Evolutionary conservation across 2,329 filamentous ascomycete species (phyloP), one percentile per base, ranked within the genome.

Genomic region (Cordyceps fumosorosea): DNA sequence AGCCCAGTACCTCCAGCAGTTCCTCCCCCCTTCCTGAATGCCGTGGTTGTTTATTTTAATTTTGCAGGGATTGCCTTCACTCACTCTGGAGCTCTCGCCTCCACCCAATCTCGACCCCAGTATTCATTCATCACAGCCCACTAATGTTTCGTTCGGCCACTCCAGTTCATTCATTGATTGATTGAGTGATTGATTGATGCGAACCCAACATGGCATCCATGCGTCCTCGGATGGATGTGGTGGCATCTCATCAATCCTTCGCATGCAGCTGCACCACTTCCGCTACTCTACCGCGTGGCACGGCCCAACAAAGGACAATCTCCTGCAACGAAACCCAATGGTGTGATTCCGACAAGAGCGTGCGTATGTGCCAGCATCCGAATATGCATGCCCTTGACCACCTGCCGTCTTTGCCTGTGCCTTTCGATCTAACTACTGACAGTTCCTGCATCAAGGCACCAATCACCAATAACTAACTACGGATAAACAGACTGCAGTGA

Each of bases 51-150:
- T 32, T 44, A 44, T 52, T 52, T 59, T 40, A 59, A 48, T 52
- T 52, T 22, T 52, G 34, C 56, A 52, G 56, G 56, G 56, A 51
- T 59, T 26, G 44, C n/a, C 22, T n/a, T n/a, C n/a, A n/a, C n/a
- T 59, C 16, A 14, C 34, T 32, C 45, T 14, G 29, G 10, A 42
- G 24, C 22, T 14, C 7, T 26, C 24, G 24, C 24, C 48, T 51
- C 48, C 24, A 26, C 24, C 16, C 6, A 51, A 37, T 37, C 22
- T 10, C 24, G 24, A 26, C 47, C 47, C 47, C 24, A 22, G 16
- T 22, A 0, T 22, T 24, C 24, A 29, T 18, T 51, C 14, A 22
- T 50, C 7, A 22, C 34, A 14, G 34, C 7, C 11, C 3, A 37
- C 34, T 8, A 37, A 14, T 37, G 34, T 44, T 44, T 26, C 24